Evolutionary conservation across 176 grass and related monocot species (phyloP).

Genomic region (Musa troglodytarum): DNA sequence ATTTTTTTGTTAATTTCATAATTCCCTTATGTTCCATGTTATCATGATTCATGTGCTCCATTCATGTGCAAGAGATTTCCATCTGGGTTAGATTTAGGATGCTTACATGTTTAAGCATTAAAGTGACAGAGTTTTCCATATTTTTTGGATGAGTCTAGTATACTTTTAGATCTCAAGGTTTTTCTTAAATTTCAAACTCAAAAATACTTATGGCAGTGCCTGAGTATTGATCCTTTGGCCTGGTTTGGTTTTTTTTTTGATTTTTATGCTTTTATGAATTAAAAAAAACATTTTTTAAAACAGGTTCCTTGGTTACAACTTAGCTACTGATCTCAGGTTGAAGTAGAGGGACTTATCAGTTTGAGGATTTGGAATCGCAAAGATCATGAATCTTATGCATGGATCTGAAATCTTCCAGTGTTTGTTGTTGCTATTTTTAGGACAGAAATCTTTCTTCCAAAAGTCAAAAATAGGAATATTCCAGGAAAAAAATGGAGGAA

Average conservation of each 20-base stretch:
- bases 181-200: too few relatives aligned
- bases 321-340: neutral
- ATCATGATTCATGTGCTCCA: neutral
- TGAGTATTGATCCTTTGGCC: neutral
- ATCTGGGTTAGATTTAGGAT: too few relatives aligned
- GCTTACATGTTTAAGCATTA: too few relatives aligned
- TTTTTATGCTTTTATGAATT: neutral
- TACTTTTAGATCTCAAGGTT: too few relatives aligned
- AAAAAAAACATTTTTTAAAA: neutral
- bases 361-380: neutral
- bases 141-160: too few relatives aligned
- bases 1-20: neutral
- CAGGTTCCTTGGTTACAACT: neutral
- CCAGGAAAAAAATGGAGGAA: neutral
- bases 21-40: neutral
- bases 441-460: neutral
- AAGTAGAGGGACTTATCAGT: neutral
- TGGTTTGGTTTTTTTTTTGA: neutral
- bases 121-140: too few relatives aligned
- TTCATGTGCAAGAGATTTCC: neutral
- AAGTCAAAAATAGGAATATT: neutral
- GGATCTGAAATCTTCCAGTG: neutral
- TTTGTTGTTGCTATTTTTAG: neutral
- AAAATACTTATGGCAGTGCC: too few relatives aligned
- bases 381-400: neutral